These are phyloP conservation scores for Hyaloscypha finlandica DNA, from an alignment of 495 filamentous ascomycete genomes.

Conservation along the genomic window DNA sequence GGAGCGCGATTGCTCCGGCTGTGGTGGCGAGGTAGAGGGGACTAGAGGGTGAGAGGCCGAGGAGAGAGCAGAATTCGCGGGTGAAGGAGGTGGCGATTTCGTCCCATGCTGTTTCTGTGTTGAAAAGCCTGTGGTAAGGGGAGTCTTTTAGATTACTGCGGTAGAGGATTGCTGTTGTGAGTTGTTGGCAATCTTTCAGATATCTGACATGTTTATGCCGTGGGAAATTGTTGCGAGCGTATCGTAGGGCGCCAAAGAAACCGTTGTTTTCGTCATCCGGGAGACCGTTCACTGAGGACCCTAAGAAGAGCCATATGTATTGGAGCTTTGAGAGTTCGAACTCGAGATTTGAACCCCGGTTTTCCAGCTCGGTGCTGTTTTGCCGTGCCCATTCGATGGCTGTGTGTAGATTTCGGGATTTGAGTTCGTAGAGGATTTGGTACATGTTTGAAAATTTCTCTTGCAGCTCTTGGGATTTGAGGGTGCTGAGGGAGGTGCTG, in stretches of 20 bases:
- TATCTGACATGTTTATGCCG: slow-evolving; percentile 68
- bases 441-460: slow-evolving; percentile 88
- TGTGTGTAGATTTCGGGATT: slow-evolving; percentile 68
- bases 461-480: slow-evolving; percentile 53
- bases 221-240: slow-evolving; percentile 67
- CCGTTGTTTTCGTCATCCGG: slow-evolving; percentile 48
- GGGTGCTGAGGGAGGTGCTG: slow-evolving; percentile 13
- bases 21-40: slow-evolving; percentile 91
- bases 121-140: slow-evolving; percentile 77
- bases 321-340: slow-evolving; percentile 89
- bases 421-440: slow-evolving; percentile 76
- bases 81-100: slow-evolving; percentile 85
- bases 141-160: slow-evolving; percentile 64
- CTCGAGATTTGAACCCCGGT: slow-evolving; percentile 86
- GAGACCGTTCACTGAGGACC: slow-evolving; percentile 44
- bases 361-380: slow-evolving; percentile 70
- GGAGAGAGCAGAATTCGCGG: slow-evolving; percentile 89
- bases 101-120: slow-evolving; percentile 71
- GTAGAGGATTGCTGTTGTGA: slow-evolving; percentile 77
- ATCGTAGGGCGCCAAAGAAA: slow-evolving; percentile 63
- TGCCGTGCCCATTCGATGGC: slow-evolving; percentile 85
- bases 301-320: slow-evolving; percentile 79
- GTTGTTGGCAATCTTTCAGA: slow-evolving; percentile 70
- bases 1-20: slow-evolving; percentile 87
- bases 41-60: slow-evolving; percentile 83